A percentile compares a stretch with the other conserved stretches of the same genome.
phyloP scores from a whole-genome alignment of 768 basidiomycete species.

The Mycena indigotica region DNA sequence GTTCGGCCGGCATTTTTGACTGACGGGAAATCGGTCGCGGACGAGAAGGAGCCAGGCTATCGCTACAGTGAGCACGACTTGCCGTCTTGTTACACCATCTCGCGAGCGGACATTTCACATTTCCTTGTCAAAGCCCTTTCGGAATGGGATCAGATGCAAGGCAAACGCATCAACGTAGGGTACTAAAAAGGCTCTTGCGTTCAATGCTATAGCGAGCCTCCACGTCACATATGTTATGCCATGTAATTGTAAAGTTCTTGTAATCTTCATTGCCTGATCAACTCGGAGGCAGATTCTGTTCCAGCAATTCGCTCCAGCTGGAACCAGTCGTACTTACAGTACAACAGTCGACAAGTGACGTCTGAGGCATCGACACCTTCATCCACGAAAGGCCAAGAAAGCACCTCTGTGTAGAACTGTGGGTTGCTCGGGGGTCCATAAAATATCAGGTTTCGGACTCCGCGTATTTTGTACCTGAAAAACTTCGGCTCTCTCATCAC shows the following conservation, averaged over 20 bases:
- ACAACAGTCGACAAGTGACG: constrained; percentile 78
- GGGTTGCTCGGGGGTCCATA: constrained; percentile 91
- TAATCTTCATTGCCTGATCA: constrained; percentile 32
- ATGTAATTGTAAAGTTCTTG: not conserved
- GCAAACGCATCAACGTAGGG: not conserved
- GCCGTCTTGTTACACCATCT: not conserved
- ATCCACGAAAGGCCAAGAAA: constrained; percentile 90
- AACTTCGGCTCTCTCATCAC: not conserved
- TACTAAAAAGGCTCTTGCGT: not conserved
- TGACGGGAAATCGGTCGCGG: constrained; percentile 33
- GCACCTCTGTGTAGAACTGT: constrained; percentile 87
- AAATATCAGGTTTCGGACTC: constrained; percentile 90
- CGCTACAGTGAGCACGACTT: not conserved
- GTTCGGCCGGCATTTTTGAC: constrained; percentile 47
- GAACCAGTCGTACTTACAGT: constrained; percentile 89
- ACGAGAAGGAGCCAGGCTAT: not conserved
- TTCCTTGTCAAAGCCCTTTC: not conserved
- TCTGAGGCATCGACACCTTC: constrained; percentile 86
- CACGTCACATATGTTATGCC: not conserved
- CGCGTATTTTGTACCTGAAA: constrained; percentile 85
- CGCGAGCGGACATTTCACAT: not conserved
- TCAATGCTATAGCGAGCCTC: not conserved
- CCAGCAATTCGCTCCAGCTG: constrained; percentile 83
- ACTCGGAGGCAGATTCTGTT: constrained; percentile 45
- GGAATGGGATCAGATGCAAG: not conserved